A percentile compares a stretch with the other conserved stretches of the same genome.
phyloP scores from a whole-genome alignment of 768 basidiomycete species.

The Dentipellis fragilis region DNA sequence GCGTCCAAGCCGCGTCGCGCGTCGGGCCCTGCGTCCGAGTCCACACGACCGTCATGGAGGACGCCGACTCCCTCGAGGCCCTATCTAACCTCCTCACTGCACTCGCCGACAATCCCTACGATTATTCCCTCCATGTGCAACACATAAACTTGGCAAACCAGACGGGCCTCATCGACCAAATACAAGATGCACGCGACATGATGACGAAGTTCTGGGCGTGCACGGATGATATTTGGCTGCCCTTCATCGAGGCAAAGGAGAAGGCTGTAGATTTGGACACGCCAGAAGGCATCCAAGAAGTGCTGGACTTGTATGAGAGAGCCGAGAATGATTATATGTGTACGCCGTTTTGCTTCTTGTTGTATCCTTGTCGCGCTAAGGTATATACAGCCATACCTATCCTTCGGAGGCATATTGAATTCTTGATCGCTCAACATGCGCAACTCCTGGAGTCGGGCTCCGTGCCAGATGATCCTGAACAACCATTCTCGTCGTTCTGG shows the following conservation, averaged over 20 bases:
- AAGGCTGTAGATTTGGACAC: conserved; percentile 41
- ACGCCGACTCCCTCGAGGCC: conserved; percentile 51
- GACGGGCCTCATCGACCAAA: conserved; percentile 49
- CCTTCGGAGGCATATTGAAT: conserved; percentile 57
- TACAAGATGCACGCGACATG: conserved; percentile 55
- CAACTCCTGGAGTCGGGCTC: conserved; percentile 25
- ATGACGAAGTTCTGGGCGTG: conserved; percentile 51
- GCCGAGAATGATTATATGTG: conserved; percentile 77
- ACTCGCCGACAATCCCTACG: conserved; percentile 49
- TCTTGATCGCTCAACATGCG: conserved; percentile 35
- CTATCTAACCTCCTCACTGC: conserved; percentile 48
- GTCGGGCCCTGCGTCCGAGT: not conserved
- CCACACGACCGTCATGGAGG: conserved; percentile 33
- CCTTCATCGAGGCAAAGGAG: conserved; percentile 48
- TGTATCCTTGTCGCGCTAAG: conserved; percentile 12
- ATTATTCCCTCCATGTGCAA: conserved; percentile 53
- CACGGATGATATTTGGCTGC: conserved; percentile 67
- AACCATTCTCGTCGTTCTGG: conserved; percentile 53
- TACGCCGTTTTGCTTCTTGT: conserved; percentile 29
- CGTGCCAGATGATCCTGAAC: conserved; percentile 41
- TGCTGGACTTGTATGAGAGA: conserved; percentile 50
- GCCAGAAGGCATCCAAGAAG: conserved; percentile 37
- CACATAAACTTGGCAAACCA: conserved; percentile 56
- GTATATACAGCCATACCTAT: conserved; percentile 57
- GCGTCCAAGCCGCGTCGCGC: not conserved